Evolutionary conservation across 306 rosid species (phyloP).

Genomic region (Medicago truncatula): MtrunA17r5.0-ANR NC_053042.1:39692001-39692500

Average conservation of each 20-base stretch:
- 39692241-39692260: not conserved
- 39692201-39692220: not conserved
- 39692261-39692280: conserved; percentile 1
- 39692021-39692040: too few species aligned
- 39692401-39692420: conserved; percentile 30
- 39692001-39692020: not conserved
- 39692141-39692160: not conserved
- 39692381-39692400: conserved; percentile 37
- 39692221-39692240: not conserved
- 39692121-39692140: too few species aligned
- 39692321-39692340: too few species aligned
- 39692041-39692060: too few species aligned
- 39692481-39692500: not conserved
- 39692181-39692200: not conserved
- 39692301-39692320: not conserved
- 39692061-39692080: too few species aligned
- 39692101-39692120: too few species aligned
- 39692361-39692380: not conserved
- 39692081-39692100: too few species aligned
- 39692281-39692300: not conserved
- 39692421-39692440: conserved; percentile 7
- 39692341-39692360: conserved; percentile 1
- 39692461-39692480: conserved; percentile 35
- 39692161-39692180: not conserved
- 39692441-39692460: conserved; percentile 38